Base-by-base conservation (phyloP, 345 rosid genomes). In the Syzygium aqueum region DNA sequence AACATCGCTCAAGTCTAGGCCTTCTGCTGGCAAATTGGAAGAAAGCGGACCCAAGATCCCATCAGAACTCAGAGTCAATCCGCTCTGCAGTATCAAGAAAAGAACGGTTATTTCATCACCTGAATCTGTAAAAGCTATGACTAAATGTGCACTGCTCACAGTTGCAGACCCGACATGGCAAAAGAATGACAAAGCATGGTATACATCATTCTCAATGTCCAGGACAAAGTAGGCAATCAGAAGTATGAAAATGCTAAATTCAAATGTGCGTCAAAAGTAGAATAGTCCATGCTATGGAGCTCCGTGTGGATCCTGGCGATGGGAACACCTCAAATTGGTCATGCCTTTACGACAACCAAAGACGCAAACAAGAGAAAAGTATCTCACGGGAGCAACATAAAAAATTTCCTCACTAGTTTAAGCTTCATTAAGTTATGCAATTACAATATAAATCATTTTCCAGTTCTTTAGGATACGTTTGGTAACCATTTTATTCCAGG, bases 21-120 rank as follows among this genome's bases (percentile, higher is more conserved):
- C 98, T 78, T 96, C 99, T 11, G 91, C 97, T 1, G 98, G 99
- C 86, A 95, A 88, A 82, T 95, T 97, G 28, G 98, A 91, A 30
- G 91, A 87, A 37, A 94, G 90, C 1, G 95, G 95, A 86, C 98
- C 98, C 91, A 96, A 86, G 27, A 95, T 94, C 80, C 97, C 99
- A 49, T 95, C 99, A 0, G 98, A 90, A 89, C 94, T 96, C 77
- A 97, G 93, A 17, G 94, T 95, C 86, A 95, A 86, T 86, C 99
- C 98, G 51, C 99, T 94, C 99, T 95, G 96, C 89, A 90, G 78
- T 77, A 86, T 23, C 22, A 86, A 9, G 2, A n/a, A 6, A 15
- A 33, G 63, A 33, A 11, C 82, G 0, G 25, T 67, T 17, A 73
- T 0, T 73, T 73, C 49, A 19, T 73, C 82, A 37, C 27, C 21